Percentiles rank a stretch among this genome's conserved stretches.
phyloP scores from a whole-genome alignment of 768 basidiomycete species.

The Podaxis sp. region DNA sequence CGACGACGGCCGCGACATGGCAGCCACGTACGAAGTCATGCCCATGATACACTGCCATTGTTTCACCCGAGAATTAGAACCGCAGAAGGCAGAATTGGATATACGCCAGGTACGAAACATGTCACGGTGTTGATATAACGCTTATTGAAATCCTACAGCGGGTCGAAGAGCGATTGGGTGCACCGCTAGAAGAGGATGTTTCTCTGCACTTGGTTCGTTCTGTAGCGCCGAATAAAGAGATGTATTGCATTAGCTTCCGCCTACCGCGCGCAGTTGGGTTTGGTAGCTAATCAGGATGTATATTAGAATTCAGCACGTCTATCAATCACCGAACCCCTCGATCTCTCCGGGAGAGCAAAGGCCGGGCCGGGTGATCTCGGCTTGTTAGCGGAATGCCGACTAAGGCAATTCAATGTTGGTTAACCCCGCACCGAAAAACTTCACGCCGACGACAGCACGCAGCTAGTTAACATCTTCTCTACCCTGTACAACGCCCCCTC shows the following conservation, averaged over 20 bases:
- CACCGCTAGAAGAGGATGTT: constrained; percentile 47
- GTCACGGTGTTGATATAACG: constrained; percentile 10
- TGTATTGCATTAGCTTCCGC: constrained; percentile 94
- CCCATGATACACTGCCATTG: constrained; percentile 96
- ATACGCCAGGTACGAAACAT: constrained; percentile 68
- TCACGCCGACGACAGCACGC: constrained; percentile 22
- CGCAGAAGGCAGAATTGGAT: constrained; percentile 66
- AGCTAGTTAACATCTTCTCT: constrained; percentile 19
- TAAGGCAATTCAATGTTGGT: constrained; percentile 15
- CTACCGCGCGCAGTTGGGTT: constrained; percentile 40
- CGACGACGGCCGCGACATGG: constrained; percentile 34
- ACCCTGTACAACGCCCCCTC: constrained; percentile 16
- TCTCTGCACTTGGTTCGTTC: constrained; percentile 79
- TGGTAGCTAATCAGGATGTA: constrained; percentile 14
- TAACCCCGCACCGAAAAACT: constrained; percentile 38
- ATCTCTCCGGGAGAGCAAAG: not conserved
- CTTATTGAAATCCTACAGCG: constrained; percentile 45
- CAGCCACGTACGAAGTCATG: constrained; percentile 59
- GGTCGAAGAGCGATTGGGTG: constrained; percentile 65
- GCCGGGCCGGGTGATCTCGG: constrained; percentile 6
- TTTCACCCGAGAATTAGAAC: constrained; percentile 85
- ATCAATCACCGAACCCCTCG: not conserved
- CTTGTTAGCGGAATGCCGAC: not conserved
- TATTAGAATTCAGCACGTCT: not conserved
- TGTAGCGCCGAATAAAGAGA: constrained; percentile 94